phyloP scores from a whole-genome alignment of 2,329 filamentous ascomycete species.

The Exophiala bonariae region DNA sequence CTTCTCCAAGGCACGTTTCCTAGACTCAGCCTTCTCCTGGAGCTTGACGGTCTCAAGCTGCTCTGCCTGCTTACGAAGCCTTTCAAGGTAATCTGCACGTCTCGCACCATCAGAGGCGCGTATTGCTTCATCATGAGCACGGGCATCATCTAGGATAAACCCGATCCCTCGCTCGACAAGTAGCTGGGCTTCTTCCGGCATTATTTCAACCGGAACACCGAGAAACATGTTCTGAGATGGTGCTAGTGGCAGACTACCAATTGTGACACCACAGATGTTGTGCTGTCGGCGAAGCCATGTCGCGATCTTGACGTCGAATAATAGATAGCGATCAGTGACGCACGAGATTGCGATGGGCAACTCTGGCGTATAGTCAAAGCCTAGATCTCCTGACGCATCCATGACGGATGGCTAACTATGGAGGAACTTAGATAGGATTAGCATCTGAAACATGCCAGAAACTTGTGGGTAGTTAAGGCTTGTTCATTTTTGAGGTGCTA shows the following conservation, averaged over 20 bases:
- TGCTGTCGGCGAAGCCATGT: slow-evolving; percentile 75
- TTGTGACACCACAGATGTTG: slow-evolving; percentile 81
- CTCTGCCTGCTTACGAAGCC: slow-evolving; percentile 56
- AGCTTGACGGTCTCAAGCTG: slow-evolving; percentile 48
- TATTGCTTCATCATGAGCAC: slow-evolving; percentile 67
- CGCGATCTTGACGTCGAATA: slow-evolving; percentile 84
- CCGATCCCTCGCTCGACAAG: slow-evolving; percentile 76
- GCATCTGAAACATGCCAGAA: too few species aligned
- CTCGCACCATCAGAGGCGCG: slow-evolving; percentile 58
- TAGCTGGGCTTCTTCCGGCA: slow-evolving; percentile 83
- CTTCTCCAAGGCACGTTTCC: slow-evolving; percentile 52
- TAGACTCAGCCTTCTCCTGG: slow-evolving; percentile 51
- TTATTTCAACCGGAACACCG: slow-evolving; percentile 82
- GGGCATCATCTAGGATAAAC: slow-evolving; percentile 76
- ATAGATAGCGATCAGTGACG: slow-evolving; percentile 77
- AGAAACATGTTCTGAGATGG: slow-evolving; percentile 95
- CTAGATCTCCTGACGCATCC: slow-evolving; percentile 14
- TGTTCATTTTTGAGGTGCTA: slow-evolving; percentile 39
- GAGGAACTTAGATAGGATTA: slow-evolving; percentile 2
- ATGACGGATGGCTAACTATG: slow-evolving; percentile 4
- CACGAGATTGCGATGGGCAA: slow-evolving; percentile 76
- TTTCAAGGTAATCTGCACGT: slow-evolving; percentile 61
- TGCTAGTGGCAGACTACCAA: slow-evolving; percentile 85
- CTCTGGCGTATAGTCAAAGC: slow-evolving; percentile 34
- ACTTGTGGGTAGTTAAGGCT: too few species aligned